phyloP scores from a whole-genome alignment of 129 eudicot species.

The Rutidosis leptorrhynchoides region DNA sequence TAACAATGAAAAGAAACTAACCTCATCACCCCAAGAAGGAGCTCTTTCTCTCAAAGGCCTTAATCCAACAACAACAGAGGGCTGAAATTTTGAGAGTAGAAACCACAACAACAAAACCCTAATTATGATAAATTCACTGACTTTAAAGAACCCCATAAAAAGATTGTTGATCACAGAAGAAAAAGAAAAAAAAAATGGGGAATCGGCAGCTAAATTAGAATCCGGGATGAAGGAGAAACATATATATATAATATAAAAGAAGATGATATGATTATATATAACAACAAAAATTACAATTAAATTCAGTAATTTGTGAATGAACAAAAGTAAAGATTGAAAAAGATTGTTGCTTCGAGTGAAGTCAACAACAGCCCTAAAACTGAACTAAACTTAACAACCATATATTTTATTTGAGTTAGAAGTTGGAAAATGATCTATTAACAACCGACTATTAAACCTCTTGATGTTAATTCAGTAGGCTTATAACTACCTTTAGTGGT shows the following conservation, averaged over 20 bases:
- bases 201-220: conserved; percentile 25
- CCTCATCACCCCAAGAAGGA: conserved; percentile 92
- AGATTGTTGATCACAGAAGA: background rate
- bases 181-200: background rate
- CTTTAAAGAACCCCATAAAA: conserved; percentile 27
- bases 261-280: conserved; percentile 8
- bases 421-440: background rate
- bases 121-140: conserved; percentile 17
- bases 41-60: conserved; percentile 78
- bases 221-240: conserved; percentile 21
- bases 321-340: conserved; percentile 14
- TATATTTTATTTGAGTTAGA: background rate
- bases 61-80: conserved; percentile 44
- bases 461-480: no score
- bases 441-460: background rate
- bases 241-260: background rate
- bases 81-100: conserved; percentile 25
- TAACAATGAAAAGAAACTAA: conserved; percentile 26
- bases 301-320: conserved; percentile 1
- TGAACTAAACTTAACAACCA: background rate
- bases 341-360: conserved; percentile 48
- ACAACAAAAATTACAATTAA: conserved; percentile 8
- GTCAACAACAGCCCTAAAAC: conserved; percentile 32
- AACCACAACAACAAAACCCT: conserved; percentile 34
- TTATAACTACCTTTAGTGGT: no score